phyloP scores from a whole-genome alignment of 2,329 filamentous ascomycete genomes.

The Arthroderma uncinatum region DNA sequence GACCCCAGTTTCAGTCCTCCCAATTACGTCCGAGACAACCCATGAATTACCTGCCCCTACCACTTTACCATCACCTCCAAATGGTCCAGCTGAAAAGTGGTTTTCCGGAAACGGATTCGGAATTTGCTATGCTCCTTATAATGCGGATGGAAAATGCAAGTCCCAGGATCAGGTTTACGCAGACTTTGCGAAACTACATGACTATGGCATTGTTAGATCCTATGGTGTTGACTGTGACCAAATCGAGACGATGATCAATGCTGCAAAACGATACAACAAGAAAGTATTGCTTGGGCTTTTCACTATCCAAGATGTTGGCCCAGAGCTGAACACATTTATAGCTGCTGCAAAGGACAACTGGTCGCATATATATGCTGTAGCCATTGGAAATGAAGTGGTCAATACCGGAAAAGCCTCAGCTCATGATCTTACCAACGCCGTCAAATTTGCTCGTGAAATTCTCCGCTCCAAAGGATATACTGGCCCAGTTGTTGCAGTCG shows the following conservation, averaged over 20 bases:
- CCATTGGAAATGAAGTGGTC: slow-evolving; percentile 72
- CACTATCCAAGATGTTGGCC: slow-evolving; percentile 46
- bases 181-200: slow-evolving; percentile 51
- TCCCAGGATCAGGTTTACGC: slow-evolving; percentile 47
- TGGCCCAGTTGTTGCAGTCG: slow-evolving; percentile 67
- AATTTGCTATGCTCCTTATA: slow-evolving; percentile 50
- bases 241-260: slow-evolving; percentile 49
- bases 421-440: slow-evolving; percentile 31
- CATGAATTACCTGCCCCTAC: background rate
- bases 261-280: slow-evolving; percentile 53
- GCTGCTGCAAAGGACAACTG: slow-evolving; percentile 53
- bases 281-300: slow-evolving; percentile 68
- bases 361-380: slow-evolving; percentile 57
- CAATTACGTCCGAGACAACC: background rate
- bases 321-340: slow-evolving; percentile 52
- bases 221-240: slow-evolving; percentile 76
- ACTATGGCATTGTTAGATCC: slow-evolving; percentile 56
- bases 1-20: background rate
- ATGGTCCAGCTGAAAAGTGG: background rate
- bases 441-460: slow-evolving; percentile 46
- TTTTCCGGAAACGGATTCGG: slow-evolving; percentile 28
- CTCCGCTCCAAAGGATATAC: slow-evolving; percentile 54
- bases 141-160: slow-evolving; percentile 53
- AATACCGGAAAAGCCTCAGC: slow-evolving; percentile 49
- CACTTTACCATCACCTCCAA: background rate